phyloP scores from a whole-genome alignment of 345 rosid species.

The Excoecaria agallocha region DNA sequence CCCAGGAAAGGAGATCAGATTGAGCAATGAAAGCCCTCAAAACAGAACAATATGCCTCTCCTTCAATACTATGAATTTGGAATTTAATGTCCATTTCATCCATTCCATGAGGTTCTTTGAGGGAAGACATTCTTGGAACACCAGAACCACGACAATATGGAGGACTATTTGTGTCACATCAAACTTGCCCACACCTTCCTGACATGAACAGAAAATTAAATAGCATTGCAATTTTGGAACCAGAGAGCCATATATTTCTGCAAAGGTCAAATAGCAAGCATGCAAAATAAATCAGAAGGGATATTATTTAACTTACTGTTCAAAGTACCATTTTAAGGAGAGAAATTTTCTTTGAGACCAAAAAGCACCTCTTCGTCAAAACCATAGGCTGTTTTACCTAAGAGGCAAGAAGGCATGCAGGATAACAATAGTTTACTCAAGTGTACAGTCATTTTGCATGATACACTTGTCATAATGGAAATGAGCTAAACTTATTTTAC shows the following conservation, averaged over 20 bases:
- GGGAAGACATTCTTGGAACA: slow-evolving; percentile 2
- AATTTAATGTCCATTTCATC: slow-evolving; percentile 18
- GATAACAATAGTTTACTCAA: background rate
- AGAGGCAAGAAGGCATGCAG: background rate
- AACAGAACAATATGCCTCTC: slow-evolving; percentile 30
- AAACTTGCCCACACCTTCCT: slow-evolving; percentile 1
- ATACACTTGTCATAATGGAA: background rate
- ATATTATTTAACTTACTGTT: background rate
- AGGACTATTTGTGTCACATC: background rate
- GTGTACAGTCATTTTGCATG: background rate
- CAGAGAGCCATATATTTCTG: slow-evolving; percentile 2
- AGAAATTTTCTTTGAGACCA: background rate
- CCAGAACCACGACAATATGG: slow-evolving; percentile 10
- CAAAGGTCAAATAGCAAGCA: slow-evolving; percentile 5
- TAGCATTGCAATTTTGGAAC: background rate
- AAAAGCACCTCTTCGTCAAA: background rate
- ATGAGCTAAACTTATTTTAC: background rate
- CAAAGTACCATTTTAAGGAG: background rate
- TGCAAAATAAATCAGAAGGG: background rate
- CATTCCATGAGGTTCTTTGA: slow-evolving; percentile 8
- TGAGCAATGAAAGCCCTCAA: slow-evolving; percentile 37
- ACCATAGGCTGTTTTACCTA: background rate
- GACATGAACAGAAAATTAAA: background rate
- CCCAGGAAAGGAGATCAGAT: slow-evolving; percentile 41
- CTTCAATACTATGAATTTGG: slow-evolving; percentile 27